A percentile compares a stretch with the other conserved stretches of the same genome.
Conservation (phyloP, 257 asterid species). For the Buddleja alternifolia region DNA sequence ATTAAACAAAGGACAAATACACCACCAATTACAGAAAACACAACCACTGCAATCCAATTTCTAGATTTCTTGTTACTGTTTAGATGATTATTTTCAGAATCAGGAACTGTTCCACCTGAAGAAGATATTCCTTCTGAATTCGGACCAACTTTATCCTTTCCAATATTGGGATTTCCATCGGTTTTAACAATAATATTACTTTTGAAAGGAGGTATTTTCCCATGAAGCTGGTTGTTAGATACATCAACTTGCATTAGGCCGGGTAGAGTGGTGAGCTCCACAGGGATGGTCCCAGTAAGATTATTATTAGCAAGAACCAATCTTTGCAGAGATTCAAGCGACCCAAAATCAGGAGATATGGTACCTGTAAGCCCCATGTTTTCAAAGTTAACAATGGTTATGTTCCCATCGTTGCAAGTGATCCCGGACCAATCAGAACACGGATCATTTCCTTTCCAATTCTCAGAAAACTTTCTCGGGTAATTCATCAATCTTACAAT, state of each 20-base stretch:
- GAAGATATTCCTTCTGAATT: constrained; percentile 37
- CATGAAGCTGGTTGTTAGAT: constrained; percentile 74
- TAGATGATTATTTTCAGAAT: constrained; percentile 13
- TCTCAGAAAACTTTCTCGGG: constrained; percentile 71
- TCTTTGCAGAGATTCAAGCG: constrained; percentile 63
- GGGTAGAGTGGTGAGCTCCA: constrained; percentile 56
- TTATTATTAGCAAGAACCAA: constrained; percentile 78
- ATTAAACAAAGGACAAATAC: constrained; percentile 61
- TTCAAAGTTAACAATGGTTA: constrained; percentile 78
- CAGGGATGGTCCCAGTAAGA: constrained; percentile 74
- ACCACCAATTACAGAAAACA: constrained; percentile 59
- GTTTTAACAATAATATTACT: constrained; percentile 55
- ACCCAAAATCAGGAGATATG: constrained; percentile 68
- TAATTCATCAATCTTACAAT: constrained; percentile 57
- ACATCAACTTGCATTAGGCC: constrained; percentile 68
- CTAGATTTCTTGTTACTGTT: constrained; percentile 36
- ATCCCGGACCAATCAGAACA: constrained; percentile 87
- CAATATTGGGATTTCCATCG: constrained; percentile 74
- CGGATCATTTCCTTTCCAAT: constrained; percentile 85
- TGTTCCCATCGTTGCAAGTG: constrained; percentile 71
- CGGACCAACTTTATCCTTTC: constrained; percentile 49
- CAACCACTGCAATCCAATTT: constrained; percentile 50
- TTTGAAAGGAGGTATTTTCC: constrained; percentile 71
- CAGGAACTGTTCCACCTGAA: constrained; percentile 30
- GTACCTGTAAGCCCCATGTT: constrained; percentile 78